Percentiles rank a stretch among this genome's conserved stretches.
Evolutionary conservation across 768 basidiomycete species (phyloP).

Genomic region (Leccinum ochraceum): DNA sequence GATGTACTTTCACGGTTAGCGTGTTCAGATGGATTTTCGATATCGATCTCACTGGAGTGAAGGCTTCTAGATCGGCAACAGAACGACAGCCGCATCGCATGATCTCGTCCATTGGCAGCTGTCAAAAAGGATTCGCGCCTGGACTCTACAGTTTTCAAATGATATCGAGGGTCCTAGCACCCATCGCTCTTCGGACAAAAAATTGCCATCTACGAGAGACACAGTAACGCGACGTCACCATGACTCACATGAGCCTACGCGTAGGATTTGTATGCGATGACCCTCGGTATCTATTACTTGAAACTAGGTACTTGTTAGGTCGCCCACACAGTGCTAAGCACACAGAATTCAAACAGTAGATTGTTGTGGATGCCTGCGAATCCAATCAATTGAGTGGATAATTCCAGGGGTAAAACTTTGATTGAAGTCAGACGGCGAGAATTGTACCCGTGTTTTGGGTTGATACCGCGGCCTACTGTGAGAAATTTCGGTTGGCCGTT

Average conservation of each 20-base stretch:
- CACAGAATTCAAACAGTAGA: background rate
- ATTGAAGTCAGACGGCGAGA: no score
- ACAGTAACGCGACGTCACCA: background rate
- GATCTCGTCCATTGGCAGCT: background rate
- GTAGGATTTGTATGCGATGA: background rate
- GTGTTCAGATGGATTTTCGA: background rate
- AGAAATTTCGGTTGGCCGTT: no score
- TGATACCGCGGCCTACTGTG: no score
- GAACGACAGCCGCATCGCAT: background rate
- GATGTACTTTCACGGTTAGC: no score
- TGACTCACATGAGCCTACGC: background rate
- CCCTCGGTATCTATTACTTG: background rate
- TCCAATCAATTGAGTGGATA: background rate
- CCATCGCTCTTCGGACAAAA: background rate
- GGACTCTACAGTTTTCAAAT: background rate
- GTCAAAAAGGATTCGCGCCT: background rate
- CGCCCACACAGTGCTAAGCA: no score
- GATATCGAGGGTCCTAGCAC: background rate
- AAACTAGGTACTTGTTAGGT: background rate
- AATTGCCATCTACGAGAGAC: background rate
- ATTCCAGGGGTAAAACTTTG: no score
- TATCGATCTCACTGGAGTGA: background rate
- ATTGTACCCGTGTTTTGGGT: background rate
- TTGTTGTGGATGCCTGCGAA: background rate
- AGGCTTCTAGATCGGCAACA: background rate